Percentiles rank a stretch among this genome's conserved stretches.
Evolutionary conservation across 805 yeast genomes (phyloP).

Genomic region (Diddensiella caesifluorescens): DNA sequence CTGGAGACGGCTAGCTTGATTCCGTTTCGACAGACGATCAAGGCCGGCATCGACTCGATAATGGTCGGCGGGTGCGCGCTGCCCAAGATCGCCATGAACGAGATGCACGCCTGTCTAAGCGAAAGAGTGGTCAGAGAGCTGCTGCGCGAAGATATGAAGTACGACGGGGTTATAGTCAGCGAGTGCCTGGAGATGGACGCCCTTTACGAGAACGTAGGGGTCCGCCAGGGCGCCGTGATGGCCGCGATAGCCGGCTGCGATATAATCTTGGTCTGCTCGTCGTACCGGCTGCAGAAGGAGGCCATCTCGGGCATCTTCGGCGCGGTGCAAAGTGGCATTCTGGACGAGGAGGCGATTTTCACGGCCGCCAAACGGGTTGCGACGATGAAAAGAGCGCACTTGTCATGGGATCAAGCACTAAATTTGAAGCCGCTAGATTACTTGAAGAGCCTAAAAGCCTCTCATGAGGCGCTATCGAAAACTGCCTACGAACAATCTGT

Average conservation of each 20-base stretch:
- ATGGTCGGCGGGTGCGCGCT: constrained; percentile 62
- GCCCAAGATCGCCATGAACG: constrained; percentile 55
- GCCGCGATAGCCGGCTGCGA: constrained; percentile 64
- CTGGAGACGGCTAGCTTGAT: constrained; percentile 44
- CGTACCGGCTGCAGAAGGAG: constrained; percentile 48
- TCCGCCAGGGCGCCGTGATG: constrained; percentile 60
- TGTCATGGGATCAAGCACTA: constrained; percentile 44
- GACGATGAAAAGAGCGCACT: constrained; percentile 37
- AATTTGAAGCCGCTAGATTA: constrained; percentile 28
- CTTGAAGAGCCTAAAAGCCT: constrained; percentile 33
- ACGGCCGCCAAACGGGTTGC: constrained; percentile 42
- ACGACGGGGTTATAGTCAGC: constrained; percentile 52
- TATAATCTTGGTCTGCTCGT: constrained; percentile 57
- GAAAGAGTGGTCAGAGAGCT: constrained; percentile 48
- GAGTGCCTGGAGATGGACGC: constrained; percentile 64
- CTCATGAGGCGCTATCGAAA: constrained; percentile 42
- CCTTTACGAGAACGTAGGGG: constrained; percentile 54
- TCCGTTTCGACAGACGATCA: constrained; percentile 47
- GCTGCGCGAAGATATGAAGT: constrained; percentile 46
- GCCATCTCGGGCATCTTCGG: constrained; percentile 43
- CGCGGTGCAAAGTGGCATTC: constrained; percentile 35
- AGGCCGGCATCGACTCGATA: constrained; percentile 47
- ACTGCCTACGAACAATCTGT: constrained; percentile 47
- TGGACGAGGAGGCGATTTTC: constrained; percentile 34
- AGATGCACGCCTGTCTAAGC: constrained; percentile 57